Evolutionary conservation across 352 stramenopile genomes (phyloP).

Genomic region (Globisporangium parvum): DNA sequence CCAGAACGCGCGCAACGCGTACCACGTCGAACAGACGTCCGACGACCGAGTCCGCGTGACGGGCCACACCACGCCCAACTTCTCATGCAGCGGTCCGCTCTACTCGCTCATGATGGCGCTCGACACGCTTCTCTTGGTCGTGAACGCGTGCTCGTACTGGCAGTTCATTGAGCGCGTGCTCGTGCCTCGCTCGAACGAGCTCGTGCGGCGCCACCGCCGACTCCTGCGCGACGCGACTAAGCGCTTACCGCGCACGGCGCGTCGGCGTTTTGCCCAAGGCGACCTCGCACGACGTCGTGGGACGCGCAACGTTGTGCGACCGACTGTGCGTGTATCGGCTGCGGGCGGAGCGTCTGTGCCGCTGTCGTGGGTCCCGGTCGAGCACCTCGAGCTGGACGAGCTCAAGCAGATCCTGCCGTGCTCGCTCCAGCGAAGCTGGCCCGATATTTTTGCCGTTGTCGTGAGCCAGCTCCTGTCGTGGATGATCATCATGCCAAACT

Average conservation of each 20-base stretch:
- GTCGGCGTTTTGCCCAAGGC: conserved; percentile 4
- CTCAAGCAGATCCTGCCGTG: conserved; percentile 13
- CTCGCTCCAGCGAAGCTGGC: conserved; percentile 39
- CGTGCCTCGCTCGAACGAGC: conserved; percentile 11
- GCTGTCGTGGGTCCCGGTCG: conserved; percentile 11
- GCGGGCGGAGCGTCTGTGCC: not conserved
- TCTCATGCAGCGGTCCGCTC: conserved; percentile 18
- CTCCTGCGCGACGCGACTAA: conserved; percentile 5
- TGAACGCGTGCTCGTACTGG: conserved; percentile 17
- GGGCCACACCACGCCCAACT: conserved; percentile 16
- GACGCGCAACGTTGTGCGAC: not conserved
- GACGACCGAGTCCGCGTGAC: not conserved
- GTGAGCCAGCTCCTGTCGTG: conserved; percentile 39
- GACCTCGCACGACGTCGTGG: not conserved
- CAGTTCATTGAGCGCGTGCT: conserved; percentile 13
- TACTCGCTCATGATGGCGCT: conserved; percentile 23
- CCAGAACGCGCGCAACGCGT: conserved; percentile 18
- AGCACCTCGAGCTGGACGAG: conserved; percentile 12
- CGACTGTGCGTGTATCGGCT: conserved; percentile 1
- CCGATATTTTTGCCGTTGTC: conserved; percentile 22
- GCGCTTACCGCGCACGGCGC: conserved; percentile 1
- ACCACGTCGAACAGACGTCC: conserved; percentile 2
- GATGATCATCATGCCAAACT: conserved; percentile 49
- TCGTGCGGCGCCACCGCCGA: conserved; percentile 10
- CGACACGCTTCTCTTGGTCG: conserved; percentile 17